These are phyloP conservation scores for Annona cherimola DNA, from an alignment of 164 flowering plant species.

Conservation along the genomic window DNA sequence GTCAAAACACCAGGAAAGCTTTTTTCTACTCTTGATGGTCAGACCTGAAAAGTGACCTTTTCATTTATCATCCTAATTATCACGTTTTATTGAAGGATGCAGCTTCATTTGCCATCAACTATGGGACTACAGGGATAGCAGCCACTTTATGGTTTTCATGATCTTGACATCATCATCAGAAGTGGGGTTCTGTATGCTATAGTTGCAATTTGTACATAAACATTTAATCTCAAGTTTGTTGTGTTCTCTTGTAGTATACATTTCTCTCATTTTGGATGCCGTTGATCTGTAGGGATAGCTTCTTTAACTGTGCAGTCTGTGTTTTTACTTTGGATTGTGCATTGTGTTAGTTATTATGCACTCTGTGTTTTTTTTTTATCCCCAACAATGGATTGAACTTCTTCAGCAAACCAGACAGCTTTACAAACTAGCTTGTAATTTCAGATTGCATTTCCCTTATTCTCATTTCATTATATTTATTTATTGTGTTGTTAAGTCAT, in stretches of 20 bases:
- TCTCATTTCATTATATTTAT: not conserved
- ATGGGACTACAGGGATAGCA: not conserved
- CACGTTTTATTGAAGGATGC: not conserved
- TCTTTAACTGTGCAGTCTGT: not conserved
- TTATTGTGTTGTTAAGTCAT: too few relatives aligned
- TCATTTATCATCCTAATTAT: not conserved
- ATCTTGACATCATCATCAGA: not conserved
- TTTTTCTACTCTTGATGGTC: not conserved
- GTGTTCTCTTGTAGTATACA: not conserved
- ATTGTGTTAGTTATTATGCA: too few relatives aligned
- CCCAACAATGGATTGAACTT: not conserved
- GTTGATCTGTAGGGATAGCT: not conserved
- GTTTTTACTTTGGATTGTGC: not conserved
- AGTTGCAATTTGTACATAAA: not conserved
- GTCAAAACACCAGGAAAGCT: not conserved
- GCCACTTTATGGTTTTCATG: slow-evolving; percentile 1
- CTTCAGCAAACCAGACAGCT: not conserved
- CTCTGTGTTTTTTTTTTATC: too few relatives aligned
- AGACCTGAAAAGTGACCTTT: not conserved
- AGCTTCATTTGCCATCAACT: not conserved
- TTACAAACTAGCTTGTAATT: not conserved
- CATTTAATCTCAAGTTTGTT: not conserved
- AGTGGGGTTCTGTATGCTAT: not conserved
- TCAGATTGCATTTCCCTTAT: not conserved
- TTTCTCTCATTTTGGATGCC: not conserved